Percentiles rank a stretch among this genome's conserved stretches.
Conservation (phyloP, 768 basidiomycete genomes). For the Boletus coccyginus region DNA sequence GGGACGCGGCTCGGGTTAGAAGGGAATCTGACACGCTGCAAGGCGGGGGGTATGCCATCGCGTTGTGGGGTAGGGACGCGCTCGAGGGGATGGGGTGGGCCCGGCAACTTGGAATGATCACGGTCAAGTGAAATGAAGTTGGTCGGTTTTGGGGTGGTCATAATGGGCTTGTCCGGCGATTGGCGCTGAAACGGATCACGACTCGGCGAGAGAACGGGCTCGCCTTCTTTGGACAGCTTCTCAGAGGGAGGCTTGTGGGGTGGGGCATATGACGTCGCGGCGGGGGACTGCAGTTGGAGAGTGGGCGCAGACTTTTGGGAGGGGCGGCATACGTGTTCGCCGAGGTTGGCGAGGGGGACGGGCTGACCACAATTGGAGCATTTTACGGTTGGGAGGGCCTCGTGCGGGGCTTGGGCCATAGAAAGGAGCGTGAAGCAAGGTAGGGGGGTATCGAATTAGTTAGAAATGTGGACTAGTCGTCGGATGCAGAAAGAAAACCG, state of each 20-base stretch:
- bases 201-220: conserved; percentile 7
- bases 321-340: conserved; percentile 69
- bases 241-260: conserved; percentile 7
- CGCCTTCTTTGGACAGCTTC: conserved; percentile 4
- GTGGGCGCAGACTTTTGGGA: conserved; percentile 39
- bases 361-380: conserved; percentile 74
- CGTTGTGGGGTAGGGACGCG: conserved; percentile 16
- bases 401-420: conserved; percentile 25
- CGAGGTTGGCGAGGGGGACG: conserved; percentile 70
- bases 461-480: conserved; percentile 12
- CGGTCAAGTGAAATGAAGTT: conserved; percentile 1
- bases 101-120: conserved; percentile 2
- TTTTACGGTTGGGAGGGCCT: conserved; percentile 78
- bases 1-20: conserved; percentile 12
- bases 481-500: background rate
- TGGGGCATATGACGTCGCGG: conserved; percentile 24
- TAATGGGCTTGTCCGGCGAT: conserved; percentile 23
- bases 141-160: background rate
- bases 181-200: conserved; percentile 29
- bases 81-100: conserved; percentile 7
- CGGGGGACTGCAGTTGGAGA: conserved; percentile 49
- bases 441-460: conserved; percentile 26
- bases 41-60: conserved; percentile 10
- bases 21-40: conserved; percentile 20
- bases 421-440: conserved; percentile 16